These are phyloP conservation scores for Pseudonitzschia multistriata DNA, from an alignment of 108 stramenopile species.

Conservation along the genomic window DNA sequence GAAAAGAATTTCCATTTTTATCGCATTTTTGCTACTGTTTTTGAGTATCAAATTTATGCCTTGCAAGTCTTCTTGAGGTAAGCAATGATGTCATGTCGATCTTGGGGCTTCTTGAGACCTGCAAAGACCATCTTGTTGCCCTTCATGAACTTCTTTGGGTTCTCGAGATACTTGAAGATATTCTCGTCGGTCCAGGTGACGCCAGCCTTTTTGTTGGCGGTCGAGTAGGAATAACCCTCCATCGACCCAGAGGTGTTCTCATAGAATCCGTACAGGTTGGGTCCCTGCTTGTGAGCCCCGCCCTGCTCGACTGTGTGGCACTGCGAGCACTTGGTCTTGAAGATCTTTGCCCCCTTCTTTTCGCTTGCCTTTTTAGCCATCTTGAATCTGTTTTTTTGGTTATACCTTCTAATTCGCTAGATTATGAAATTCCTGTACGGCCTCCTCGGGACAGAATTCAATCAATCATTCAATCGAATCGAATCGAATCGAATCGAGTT, in stretches of 20 bases:
- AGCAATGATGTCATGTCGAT: conserved; percentile 97
- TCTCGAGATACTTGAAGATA: conserved; percentile 95
- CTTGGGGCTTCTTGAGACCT: conserved; percentile 96
- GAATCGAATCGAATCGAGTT: neutral
- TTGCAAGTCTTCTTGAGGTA: conserved; percentile 91
- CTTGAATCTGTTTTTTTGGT: conserved; percentile 8
- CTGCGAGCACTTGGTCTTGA: conserved; percentile 95
- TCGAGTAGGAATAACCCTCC: conserved; percentile 95
- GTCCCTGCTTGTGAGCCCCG: conserved; percentile 99
- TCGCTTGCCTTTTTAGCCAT: conserved; percentile 60
- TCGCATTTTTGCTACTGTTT: no score
- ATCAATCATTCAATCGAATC: no score
- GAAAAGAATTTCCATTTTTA: no score
- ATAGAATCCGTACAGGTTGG: conserved; percentile 98
- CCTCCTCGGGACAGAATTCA: no score
- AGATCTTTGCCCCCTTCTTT: conserved; percentile 92
- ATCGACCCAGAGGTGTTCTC: conserved; percentile 95
- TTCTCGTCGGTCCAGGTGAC: conserved; percentile 94
- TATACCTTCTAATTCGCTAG: neutral
- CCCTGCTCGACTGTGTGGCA: conserved; percentile 99
- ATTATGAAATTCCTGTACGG: neutral
- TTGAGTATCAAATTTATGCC: neutral
- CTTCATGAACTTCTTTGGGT: conserved; percentile 99
- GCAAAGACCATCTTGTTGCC: conserved; percentile 99
- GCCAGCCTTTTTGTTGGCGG: conserved; percentile 97